Evolutionary conservation across 2,329 filamentous ascomycete genomes (phyloP).

Genomic region (Nemania diffusa): DNA sequence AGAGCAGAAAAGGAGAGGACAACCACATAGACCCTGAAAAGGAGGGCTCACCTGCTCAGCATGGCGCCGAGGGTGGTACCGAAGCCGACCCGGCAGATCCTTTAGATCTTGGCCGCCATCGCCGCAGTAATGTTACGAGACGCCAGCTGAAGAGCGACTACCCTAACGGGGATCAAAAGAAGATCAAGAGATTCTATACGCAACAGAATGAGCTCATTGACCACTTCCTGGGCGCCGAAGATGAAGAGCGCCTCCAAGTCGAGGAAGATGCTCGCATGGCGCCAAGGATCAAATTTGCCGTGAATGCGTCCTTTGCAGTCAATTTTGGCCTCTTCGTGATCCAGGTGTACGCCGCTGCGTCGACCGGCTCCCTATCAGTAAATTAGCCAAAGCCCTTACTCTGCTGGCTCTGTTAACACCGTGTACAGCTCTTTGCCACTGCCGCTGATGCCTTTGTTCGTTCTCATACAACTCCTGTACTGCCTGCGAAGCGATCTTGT

Average conservation of each 20-base stretch:
- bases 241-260: slow-evolving; percentile 63
- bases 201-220: slow-evolving; percentile 61
- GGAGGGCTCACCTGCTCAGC: slow-evolving; percentile 13
- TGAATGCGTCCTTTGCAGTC: slow-evolving; percentile 61
- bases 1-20: slow-evolving; percentile 1
- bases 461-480: slow-evolving; percentile 37
- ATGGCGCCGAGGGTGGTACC: not conserved
- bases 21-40: slow-evolving; percentile 10
- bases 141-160: slow-evolving; percentile 61
- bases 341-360: slow-evolving; percentile 67
- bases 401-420: slow-evolving; percentile 39
- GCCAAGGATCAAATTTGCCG: slow-evolving; percentile 63
- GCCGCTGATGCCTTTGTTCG: slow-evolving; percentile 70
- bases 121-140: slow-evolving; percentile 54
- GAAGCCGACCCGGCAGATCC: slow-evolving; percentile 47
- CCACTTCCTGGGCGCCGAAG: slow-evolving; percentile 64
- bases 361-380: slow-evolving; percentile 67
- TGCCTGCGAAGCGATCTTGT: slow-evolving; percentile 33
- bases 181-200: slow-evolving; percentile 59
- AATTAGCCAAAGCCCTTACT: slow-evolving; percentile 35
- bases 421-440: slow-evolving; percentile 66
- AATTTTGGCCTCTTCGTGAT: slow-evolving; percentile 67
- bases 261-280: slow-evolving; percentile 63
- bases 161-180: slow-evolving; percentile 56
- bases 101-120: slow-evolving; percentile 54